These are phyloP conservation scores for Exidia glandulosa DNA, from an alignment of 768 basidiomycete genomes.

Conservation along the genomic window DNA sequence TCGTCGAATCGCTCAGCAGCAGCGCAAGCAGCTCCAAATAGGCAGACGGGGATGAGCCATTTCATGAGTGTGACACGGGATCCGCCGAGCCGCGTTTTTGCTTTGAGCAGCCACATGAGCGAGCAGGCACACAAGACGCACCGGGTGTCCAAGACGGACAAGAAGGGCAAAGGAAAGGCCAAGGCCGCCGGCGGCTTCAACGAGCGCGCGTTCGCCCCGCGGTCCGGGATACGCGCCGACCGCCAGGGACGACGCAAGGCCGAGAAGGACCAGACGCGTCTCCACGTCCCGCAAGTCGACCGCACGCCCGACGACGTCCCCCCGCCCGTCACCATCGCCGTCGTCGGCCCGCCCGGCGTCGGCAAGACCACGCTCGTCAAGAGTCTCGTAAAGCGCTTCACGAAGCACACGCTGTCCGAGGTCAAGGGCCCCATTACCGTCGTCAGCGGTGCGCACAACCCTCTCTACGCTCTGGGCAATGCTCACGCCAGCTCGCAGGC, in stretches of 20 bases:
- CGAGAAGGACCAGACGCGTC: conserved; percentile 85
- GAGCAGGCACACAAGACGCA: conserved; percentile 1
- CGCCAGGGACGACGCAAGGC: conserved; percentile 81
- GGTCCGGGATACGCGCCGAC: conserved; percentile 83
- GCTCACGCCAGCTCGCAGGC: conserved; percentile 19
- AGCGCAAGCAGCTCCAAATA: too few relatives aligned
- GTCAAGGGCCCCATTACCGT: conserved; percentile 91
- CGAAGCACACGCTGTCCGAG: conserved; percentile 86
- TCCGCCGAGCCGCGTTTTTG: too few relatives aligned
- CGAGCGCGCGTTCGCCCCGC: conserved; percentile 78
- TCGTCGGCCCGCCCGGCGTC: conserved; percentile 94
- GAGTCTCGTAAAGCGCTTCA: conserved; percentile 81
- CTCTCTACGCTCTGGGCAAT: background rate
- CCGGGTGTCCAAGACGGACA: conserved; percentile 3
- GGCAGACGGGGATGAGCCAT: too few relatives aligned
- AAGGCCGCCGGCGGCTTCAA: conserved; percentile 3
- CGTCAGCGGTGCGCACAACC: conserved; percentile 43
- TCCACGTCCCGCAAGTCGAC: conserved; percentile 94
- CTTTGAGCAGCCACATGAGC: background rate
- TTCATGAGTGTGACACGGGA: too few relatives aligned
- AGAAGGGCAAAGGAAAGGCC: conserved; percentile 1
- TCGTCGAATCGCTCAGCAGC: conserved; percentile 33
- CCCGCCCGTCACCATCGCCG: conserved; percentile 87
- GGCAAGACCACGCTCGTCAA: conserved; percentile 93
- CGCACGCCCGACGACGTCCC: conserved; percentile 86